These are phyloP conservation scores for Nannizziopsis arthrosporioides DNA, from an alignment of 2,329 filamentous ascomycete genomes.

Conservation along the genomic window DNA sequence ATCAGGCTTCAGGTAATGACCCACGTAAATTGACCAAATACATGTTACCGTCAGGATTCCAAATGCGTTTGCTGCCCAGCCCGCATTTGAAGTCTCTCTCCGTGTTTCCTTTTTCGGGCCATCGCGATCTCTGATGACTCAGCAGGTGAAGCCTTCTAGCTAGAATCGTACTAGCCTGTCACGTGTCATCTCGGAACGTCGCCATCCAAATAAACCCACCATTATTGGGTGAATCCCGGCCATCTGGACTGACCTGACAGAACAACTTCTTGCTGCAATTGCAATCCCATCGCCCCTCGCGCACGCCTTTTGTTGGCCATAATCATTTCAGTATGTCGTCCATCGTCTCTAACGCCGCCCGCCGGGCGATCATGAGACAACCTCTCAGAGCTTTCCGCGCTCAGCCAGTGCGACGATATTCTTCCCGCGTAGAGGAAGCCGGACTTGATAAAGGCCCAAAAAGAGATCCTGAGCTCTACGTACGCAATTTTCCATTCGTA, in stretches of 20 bases:
- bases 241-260: not conserved
- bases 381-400: constrained; percentile 31
- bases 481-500: constrained; percentile 32
- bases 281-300: not conserved
- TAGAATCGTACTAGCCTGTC: not conserved
- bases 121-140: constrained; percentile 4
- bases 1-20: no score
- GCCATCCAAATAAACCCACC: constrained; percentile 15
- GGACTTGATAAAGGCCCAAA: constrained; percentile 52
- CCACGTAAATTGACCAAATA: not conserved
- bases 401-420: constrained; percentile 30
- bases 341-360: constrained; percentile 32
- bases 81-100: not conserved
- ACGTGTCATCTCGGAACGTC: constrained; percentile 12
- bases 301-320: not conserved
- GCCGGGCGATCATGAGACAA: constrained; percentile 33
- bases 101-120: constrained; percentile 5
- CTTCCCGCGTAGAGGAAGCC: constrained; percentile 38
- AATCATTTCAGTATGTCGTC: constrained; percentile 27
- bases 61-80: not conserved
- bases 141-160: not conserved
- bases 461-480: constrained; percentile 63
- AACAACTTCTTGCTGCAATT: constrained; percentile 1
- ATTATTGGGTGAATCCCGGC: not conserved
- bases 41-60: not conserved